Evolutionary conservation across 1,284 basidiomycete species (phyloP).

Genomic region (Ganoderma resinaceum): DNA sequence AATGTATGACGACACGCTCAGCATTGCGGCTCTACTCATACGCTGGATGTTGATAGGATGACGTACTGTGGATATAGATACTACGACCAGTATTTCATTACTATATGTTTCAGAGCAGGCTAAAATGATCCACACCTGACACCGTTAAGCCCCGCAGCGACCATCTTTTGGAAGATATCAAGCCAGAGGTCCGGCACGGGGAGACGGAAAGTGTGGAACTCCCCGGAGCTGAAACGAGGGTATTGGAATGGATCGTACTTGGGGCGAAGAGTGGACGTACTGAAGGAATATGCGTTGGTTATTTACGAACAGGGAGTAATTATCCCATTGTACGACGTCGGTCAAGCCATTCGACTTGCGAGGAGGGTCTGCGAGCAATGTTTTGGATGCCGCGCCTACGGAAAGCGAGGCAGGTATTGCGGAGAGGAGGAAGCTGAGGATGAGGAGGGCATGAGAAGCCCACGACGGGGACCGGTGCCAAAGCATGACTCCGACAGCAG

Average conservation of each 20-base stretch:
- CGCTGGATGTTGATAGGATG: neutral
- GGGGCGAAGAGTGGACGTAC: constrained; percentile 43
- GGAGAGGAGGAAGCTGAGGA: constrained; percentile 24
- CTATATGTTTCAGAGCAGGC: neutral
- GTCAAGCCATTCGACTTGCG: constrained; percentile 39
- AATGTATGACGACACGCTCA: neutral
- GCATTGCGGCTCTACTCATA: neutral
- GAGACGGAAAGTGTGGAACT: constrained; percentile 85
- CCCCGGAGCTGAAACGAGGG: constrained; percentile 56
- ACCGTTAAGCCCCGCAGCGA: constrained; percentile 83
- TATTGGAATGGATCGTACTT: neutral
- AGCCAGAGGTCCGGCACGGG: constrained; percentile 83
- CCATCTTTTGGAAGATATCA: constrained; percentile 83
- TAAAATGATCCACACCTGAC: constrained; percentile 42
- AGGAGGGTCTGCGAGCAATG: constrained; percentile 32
- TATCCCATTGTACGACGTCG: constrained; percentile 42
- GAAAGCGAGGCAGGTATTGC: constrained; percentile 22
- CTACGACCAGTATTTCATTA: constrained; percentile 39
- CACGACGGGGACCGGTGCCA: constrained; percentile 27
- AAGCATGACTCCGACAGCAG: constrained; percentile 12
- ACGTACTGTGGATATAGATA: constrained; percentile 63
- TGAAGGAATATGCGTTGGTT: constrained; percentile 51
- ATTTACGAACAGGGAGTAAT: constrained; percentile 41
- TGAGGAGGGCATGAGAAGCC: constrained; percentile 26
- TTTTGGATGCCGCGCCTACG: neutral